These are phyloP conservation scores for Rachicladosporium sp. DNA, from an alignment of 2,329 filamentous ascomycete genomes.

Conservation along the genomic window DNA sequence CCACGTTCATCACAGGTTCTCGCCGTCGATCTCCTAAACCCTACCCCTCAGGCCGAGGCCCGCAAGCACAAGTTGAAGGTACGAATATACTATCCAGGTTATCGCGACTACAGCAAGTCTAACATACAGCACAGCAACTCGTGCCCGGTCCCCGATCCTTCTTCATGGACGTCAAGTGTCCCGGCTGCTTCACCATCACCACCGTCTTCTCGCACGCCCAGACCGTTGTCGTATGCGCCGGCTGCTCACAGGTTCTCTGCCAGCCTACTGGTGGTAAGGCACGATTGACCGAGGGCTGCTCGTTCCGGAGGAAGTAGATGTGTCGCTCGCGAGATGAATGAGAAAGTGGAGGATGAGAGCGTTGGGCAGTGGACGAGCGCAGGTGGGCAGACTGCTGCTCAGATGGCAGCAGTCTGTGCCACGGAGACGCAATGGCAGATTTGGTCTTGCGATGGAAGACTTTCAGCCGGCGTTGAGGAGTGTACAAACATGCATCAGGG, in stretches of 20 bases:
- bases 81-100: not conserved
- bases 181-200: conserved; percentile 99
- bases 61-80: conserved; percentile 91
- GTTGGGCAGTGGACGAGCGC: too few species aligned
- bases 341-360: too few species aligned
- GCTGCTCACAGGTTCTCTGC: conserved; percentile 98
- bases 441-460: too few species aligned
- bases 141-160: conserved; percentile 95
- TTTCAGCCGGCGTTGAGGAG: too few species aligned
- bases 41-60: conserved; percentile 90
- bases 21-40: conserved; percentile 99
- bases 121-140: conserved; percentile 36
- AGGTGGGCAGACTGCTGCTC: too few species aligned
- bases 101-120: conserved; percentile 1
- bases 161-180: conserved; percentile 99
- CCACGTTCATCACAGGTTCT: conserved; percentile 60
- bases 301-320: conserved; percentile 98
- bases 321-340: too few species aligned
- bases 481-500: too few species aligned
- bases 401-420: too few species aligned
- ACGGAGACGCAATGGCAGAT: too few species aligned
- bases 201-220: conserved; percentile 99
- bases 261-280: conserved; percentile 99
- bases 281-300: conserved; percentile 98
- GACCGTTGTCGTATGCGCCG: conserved; percentile 99